phyloP scores from a whole-genome alignment of 208 protist genomes.

The Dictyostelium gargantuum region DNA sequence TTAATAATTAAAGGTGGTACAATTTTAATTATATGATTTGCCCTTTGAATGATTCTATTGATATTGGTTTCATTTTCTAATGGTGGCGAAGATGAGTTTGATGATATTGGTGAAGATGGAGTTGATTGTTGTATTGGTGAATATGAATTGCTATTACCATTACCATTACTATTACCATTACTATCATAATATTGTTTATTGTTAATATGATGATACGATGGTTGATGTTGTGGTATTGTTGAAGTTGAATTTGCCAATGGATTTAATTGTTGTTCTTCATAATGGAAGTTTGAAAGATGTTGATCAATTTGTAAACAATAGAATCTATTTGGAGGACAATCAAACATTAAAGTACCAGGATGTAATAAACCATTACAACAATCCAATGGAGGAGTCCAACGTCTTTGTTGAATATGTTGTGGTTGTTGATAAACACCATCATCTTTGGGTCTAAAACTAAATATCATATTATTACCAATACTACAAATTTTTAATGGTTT shows the following conservation, averaged over 20 bases:
- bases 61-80: not conserved
- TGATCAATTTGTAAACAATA: conserved; percentile 24
- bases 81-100: not conserved
- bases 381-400: not conserved
- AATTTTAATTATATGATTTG: conserved; percentile 47
- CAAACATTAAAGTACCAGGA: not conserved
- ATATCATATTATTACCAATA: not conserved
- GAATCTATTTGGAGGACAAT: conserved; percentile 7
- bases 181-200: not conserved
- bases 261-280: not conserved
- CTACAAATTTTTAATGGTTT: not conserved
- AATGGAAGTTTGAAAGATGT: not conserved
- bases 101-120: not conserved
- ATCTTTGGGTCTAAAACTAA: conserved; percentile 33
- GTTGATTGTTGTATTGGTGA: not conserved
- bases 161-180: not conserved
- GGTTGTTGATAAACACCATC: no score
- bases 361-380: not conserved
- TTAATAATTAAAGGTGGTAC: conserved; percentile 6
- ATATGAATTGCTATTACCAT: not conserved
- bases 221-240: not conserved
- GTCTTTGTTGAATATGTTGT: not conserved
- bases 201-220: not conserved
- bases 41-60: not conserved
- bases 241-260: not conserved